Conservation (phyloP, 331 rosid species). For the Spiraea crenata region DNA sequence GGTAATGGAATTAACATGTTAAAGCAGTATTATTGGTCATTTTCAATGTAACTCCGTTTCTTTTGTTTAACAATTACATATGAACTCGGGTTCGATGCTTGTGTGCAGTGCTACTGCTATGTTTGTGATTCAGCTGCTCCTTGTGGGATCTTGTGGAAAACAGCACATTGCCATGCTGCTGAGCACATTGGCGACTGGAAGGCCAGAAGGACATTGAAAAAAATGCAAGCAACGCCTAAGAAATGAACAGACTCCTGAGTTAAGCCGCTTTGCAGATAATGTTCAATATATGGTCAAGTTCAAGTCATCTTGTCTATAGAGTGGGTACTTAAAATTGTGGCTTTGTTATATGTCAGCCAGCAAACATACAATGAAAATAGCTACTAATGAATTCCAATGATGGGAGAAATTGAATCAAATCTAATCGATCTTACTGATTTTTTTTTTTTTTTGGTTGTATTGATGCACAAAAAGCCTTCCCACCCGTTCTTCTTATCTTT, state of each 20-base stretch:
- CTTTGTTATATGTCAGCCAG: not conserved
- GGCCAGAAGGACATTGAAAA: slow-evolving; percentile 16
- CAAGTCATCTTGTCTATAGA: not conserved
- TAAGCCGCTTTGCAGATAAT: not conserved
- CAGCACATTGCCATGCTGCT: slow-evolving; percentile 48
- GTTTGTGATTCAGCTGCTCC: slow-evolving; percentile 72
- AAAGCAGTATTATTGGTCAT: not conserved
- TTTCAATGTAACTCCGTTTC: not conserved
- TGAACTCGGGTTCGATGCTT: not conserved
- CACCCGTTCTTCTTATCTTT: too few species aligned
- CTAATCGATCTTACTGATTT: not conserved
- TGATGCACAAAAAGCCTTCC: not conserved
- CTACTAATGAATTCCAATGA: not conserved
- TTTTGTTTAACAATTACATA: not conserved
- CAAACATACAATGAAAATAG: too few species aligned
- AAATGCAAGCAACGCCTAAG: not conserved
- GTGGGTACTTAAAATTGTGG: not conserved
- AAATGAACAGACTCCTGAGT: slow-evolving; percentile 3
- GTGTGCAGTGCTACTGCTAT: slow-evolving; percentile 66
- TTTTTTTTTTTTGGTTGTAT: not conserved
- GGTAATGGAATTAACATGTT: slow-evolving; percentile 32
- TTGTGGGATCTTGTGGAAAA: slow-evolving; percentile 41
- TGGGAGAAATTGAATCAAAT: not conserved
- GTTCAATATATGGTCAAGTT: not conserved
- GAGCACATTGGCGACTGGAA: slow-evolving; percentile 35